Base-by-base conservation (phyloP, 768 basidiomycete species). In the Dentipellis fragilis region DNA sequence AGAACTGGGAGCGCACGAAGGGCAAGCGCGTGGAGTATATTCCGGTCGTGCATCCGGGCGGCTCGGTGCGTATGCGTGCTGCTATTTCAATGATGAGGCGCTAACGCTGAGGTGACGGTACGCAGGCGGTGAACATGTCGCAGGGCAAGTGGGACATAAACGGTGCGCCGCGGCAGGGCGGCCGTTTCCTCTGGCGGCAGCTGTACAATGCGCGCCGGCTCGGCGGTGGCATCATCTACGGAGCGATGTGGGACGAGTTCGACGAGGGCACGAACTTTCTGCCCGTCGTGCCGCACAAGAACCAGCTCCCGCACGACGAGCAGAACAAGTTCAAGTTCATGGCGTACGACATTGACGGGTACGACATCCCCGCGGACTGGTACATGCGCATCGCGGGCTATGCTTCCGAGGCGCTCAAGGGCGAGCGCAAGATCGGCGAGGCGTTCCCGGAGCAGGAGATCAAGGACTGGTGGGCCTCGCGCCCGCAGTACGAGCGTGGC, bases 201-300 rank as follows among this genome's bases (percentile, higher is more conserved):
- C 71, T 92, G 5, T 80, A 76, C 71, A 84, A 90, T 63, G 84
- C 81, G 11, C 78, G 76, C 23, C 72, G 75, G 47, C 76, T 77
- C 29, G 81, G 85, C 29, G 81, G 78, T 7, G 77, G 80, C 17
- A 83, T 71, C 7, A 78, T 90, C 53, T 91, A 91, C 59, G 84
- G 85, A 21, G 87, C 88, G 7, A 91, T 90, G 88, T 91, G 89
- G 87, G 89, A 92, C 63, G 89, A 90, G 67, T 90, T 90, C 59
- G 88, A 91, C 62, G 87, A 90, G 73, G 89, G 90, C 38, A 92
- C 89, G 0, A 87, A 83, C 1, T 80, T 89, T 58, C 80, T 93
- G 75, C 90, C 90, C 7, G 78, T 81, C 12, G 80, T 89, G 1
- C 66, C 80, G 42, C 72, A 74, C 56, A 80, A 81, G 57, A 70